Base-by-base conservation (phyloP, 768 basidiomycete genomes). In the Candolleomyces efflorescens region DNA sequence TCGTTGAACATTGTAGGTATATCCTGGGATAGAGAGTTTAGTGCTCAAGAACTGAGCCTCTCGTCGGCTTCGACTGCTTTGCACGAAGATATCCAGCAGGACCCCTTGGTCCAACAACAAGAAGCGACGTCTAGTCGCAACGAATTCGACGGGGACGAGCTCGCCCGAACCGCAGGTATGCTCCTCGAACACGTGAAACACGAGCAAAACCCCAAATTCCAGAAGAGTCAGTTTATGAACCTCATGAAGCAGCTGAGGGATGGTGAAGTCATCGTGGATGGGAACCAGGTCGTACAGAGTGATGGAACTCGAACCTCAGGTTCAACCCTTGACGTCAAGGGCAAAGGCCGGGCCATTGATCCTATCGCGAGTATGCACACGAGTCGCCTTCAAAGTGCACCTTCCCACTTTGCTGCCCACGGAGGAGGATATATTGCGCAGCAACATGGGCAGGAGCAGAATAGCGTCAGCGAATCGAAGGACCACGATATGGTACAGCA, bases 211-310 rank as follows among this genome's bases (percentile, higher is more conserved):
- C 83, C 86, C 37, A 97, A 96, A 68, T 94, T 97, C 65, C 79
- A 84, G 71, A 82, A 92, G 32, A 93, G 91, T 69, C 79, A 82
- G 58, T 97, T 97, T 68, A 77, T 97, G 78, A 79, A 80, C 20
- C 78, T 97, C 24, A 96, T 97, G 94, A 82, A 81, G 53, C 85
- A 91, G 68, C 72, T 97, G 55, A 78, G 91, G 39, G 94, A 94
- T 70, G 82, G 86, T 7, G 82, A 89, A 65, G 78, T 92, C 41
- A 78, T 86, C 15, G 86, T 96, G 2, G 85, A 90, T 49, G 90
- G 88, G 18, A 86, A 94, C 65, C 72, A 86, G 53, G 82, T 97
- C 70, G 89, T 95, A 11, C 72, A 81, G 57, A 84, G 75, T 52
- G 75, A 75, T 48, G 75, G 73, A 11, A 54, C 58, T 9, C 69